A percentile compares a stretch with the other conserved stretches of the same genome.
These are phyloP conservation scores for Pseudozyma thailandica DNA, from an alignment of 1,284 basidiomycete genomes.

Conservation along the genomic window DNA sequence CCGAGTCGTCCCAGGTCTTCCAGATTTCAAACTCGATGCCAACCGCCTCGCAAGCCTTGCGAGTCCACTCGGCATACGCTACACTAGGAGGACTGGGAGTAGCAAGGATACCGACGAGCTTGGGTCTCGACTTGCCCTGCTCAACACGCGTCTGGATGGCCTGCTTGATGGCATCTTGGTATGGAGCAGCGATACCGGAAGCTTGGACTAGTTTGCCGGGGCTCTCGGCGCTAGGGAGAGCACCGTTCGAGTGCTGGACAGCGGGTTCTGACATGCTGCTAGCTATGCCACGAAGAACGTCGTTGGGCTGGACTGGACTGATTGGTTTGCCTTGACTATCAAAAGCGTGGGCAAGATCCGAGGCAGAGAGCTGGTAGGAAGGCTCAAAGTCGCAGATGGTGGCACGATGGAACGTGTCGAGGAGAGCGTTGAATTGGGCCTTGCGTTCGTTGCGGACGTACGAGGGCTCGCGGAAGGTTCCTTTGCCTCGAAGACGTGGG, in stretches of 20 bases:
- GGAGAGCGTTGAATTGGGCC: conserved; percentile 44
- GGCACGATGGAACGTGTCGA: conserved; percentile 53
- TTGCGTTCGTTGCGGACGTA: conserved; percentile 41
- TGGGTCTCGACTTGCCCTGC: conserved; percentile 71
- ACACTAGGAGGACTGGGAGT: conserved; percentile 86
- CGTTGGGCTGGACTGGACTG: conserved; percentile 42
- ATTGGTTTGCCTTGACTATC: conserved; percentile 26
- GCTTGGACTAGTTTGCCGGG: conserved; percentile 64
- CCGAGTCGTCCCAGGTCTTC: conserved; percentile 66
- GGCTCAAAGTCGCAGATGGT: conserved; percentile 52
- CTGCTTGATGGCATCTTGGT: conserved; percentile 56
- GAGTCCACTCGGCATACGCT: conserved; percentile 92
- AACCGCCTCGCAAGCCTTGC: conserved; percentile 86
- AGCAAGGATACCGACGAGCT: conserved; percentile 90
- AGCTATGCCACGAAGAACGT: conserved; percentile 50
- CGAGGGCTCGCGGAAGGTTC: conserved; percentile 30
- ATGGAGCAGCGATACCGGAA: conserved; percentile 61
- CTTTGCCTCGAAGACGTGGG: conserved; percentile 45
- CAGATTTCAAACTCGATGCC: conserved; percentile 82
- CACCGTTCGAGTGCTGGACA: conserved; percentile 27
- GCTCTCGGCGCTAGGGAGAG: conserved; percentile 52
- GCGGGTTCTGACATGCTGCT: conserved; percentile 53
- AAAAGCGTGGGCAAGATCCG: conserved; percentile 39
- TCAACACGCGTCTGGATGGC: conserved; percentile 50
- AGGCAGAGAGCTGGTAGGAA: conserved; percentile 41